Evolutionary conservation across 352 stramenopile genomes (phyloP).

Genomic region (Phytophthora parvispora): DNA sequence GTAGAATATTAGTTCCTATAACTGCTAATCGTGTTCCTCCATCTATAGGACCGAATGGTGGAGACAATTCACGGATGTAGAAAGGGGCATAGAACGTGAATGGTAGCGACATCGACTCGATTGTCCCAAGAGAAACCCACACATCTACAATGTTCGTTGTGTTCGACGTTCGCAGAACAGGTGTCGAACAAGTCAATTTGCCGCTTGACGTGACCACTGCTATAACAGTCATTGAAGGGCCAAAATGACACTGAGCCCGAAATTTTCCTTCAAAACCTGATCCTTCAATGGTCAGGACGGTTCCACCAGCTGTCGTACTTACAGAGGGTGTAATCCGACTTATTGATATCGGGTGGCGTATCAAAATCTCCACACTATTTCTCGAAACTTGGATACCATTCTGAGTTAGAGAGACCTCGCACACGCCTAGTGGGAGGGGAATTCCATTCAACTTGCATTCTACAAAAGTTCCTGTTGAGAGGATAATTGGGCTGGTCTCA

Average conservation of each 20-base stretch:
- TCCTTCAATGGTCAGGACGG: slow-evolving; percentile 43
- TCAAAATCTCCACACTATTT: slow-evolving; percentile 21
- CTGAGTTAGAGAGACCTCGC: slow-evolving; percentile 35
- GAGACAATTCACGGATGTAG: slow-evolving; percentile 19
- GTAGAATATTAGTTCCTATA: slow-evolving; percentile 27
- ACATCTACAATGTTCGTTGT: slow-evolving; percentile 21
- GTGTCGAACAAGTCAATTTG: slow-evolving; percentile 32
- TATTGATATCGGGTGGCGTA: slow-evolving; percentile 18
- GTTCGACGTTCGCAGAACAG: slow-evolving; percentile 13
- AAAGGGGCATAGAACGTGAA: slow-evolving; percentile 35
- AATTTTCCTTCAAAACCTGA: slow-evolving; percentile 31
- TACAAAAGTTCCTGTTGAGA: slow-evolving; percentile 24
- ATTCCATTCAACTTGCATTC: slow-evolving; percentile 31
- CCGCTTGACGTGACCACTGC: slow-evolving; percentile 29
- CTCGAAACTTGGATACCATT: slow-evolving; percentile 35
- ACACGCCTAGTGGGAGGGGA: slow-evolving; percentile 11
- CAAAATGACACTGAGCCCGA: slow-evolving; percentile 47
- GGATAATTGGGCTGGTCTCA: slow-evolving; percentile 5
- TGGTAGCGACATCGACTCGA: slow-evolving; percentile 25
- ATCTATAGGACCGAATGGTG: slow-evolving; percentile 39
- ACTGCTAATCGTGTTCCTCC: slow-evolving; percentile 43
- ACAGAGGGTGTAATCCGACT: slow-evolving; percentile 30
- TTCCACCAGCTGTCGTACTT: slow-evolving; percentile 31
- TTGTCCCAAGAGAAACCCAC: slow-evolving; percentile 44
- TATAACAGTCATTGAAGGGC: slow-evolving; percentile 6